Conservation (phyloP, 2,329 filamentous ascomycete species). For the Claviceps pusilla region DNA sequence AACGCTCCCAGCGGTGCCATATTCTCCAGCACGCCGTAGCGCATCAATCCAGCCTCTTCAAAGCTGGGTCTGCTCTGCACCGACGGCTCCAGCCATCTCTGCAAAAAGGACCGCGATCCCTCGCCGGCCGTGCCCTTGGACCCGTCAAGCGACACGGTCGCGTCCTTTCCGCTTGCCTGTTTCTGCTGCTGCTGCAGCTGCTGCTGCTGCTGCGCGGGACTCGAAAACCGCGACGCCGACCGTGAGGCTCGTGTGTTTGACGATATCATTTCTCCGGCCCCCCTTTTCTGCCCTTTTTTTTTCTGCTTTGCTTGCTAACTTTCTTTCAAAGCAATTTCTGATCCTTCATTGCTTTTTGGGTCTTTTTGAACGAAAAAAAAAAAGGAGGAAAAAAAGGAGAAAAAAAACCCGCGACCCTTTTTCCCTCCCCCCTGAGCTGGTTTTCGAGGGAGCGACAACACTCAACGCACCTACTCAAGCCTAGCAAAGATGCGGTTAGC, state of each 20-base stretch:
- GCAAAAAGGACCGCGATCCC: constrained; percentile 34
- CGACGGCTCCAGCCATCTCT: constrained; percentile 43
- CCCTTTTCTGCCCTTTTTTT: not conserved
- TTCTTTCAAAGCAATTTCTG: not conserved
- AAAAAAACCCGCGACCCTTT: not conserved
- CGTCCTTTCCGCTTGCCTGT: constrained; percentile 8
- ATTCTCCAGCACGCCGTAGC: constrained; percentile 62
- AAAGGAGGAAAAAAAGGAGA: too few species aligned
- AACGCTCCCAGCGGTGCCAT: constrained; percentile 70
- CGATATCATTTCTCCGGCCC: constrained; percentile 22
- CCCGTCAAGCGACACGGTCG: constrained; percentile 22
- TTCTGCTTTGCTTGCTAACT: not conserved
- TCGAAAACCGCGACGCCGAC: constrained; percentile 37
- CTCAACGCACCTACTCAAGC: constrained; percentile 18
- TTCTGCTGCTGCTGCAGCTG: constrained; percentile 1
- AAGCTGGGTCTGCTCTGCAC: constrained; percentile 54
- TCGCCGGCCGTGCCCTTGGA: constrained; percentile 21
- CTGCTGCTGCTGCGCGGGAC: constrained; percentile 26
- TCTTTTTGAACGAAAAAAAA: not conserved
- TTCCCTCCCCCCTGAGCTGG: constrained; percentile 1
- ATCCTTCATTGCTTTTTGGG: not conserved
- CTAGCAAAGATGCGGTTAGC: constrained; percentile 9
- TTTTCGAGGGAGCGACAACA: constrained; percentile 7
- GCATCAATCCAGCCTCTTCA: constrained; percentile 59
- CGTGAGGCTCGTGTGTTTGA: constrained; percentile 34